phyloP scores from a whole-genome alignment of 2,329 filamentous ascomycete species.

The Incumbomyces lentus region DNA sequence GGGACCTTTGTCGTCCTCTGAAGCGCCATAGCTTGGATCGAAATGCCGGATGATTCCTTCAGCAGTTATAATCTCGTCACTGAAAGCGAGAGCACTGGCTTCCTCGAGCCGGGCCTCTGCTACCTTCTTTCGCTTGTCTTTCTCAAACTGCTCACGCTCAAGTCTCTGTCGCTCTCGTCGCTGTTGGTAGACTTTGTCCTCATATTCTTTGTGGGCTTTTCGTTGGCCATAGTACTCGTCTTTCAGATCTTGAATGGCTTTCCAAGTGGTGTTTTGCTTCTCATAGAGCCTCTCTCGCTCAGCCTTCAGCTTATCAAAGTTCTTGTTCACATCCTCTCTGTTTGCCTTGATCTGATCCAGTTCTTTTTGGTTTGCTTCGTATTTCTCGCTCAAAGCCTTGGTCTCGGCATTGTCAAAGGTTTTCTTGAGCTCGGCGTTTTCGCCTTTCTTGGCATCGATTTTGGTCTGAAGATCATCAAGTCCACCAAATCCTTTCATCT shows the following conservation, averaged over 20 bases:
- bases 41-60: conserved; percentile 85
- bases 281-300: conserved; percentile 74
- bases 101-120: conserved; percentile 45
- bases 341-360: conserved; percentile 83
- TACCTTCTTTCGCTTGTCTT: conserved; percentile 41
- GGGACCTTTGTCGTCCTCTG: conserved; percentile 36
- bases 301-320: conserved; percentile 70
- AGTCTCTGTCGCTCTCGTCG: conserved; percentile 67
- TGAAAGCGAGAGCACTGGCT: conserved; percentile 64
- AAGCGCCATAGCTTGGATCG: conserved; percentile 66
- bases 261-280: conserved; percentile 78
- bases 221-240: conserved; percentile 75
- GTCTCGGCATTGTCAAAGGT: conserved; percentile 82
- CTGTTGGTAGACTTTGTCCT: conserved; percentile 70
- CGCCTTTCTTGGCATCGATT: conserved; percentile 76
- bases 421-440: conserved; percentile 84
- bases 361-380: conserved; percentile 75
- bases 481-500: conserved; percentile 79
- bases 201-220: conserved; percentile 72
- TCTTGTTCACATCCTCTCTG: conserved; percentile 85
- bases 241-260: conserved; percentile 74
- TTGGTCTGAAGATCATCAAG: conserved; percentile 79
- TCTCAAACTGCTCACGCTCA: conserved; percentile 54
- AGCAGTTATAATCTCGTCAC: conserved; percentile 82
- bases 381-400: conserved; percentile 77